These are phyloP conservation scores for Penicillium cataractarum DNA, from an alignment of 495 filamentous ascomycete genomes.

Conservation along the genomic window DNA sequence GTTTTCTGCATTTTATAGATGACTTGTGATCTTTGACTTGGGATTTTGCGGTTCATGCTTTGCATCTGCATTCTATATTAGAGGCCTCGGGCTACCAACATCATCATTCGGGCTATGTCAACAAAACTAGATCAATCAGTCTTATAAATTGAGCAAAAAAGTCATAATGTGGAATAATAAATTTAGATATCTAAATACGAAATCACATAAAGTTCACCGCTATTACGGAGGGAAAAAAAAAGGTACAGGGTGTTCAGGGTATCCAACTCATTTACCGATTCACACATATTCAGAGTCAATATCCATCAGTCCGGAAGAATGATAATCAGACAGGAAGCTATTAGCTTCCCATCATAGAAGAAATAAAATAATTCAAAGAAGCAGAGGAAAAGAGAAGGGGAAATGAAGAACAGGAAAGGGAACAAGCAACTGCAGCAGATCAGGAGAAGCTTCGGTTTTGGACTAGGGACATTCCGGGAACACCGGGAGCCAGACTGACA, in stretches of 20 bases:
- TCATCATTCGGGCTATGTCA: not conserved
- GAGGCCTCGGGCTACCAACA: not conserved
- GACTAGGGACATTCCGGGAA: not conserved
- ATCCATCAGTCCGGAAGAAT: constrained; percentile 9
- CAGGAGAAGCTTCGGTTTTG: not conserved
- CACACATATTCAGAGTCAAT: constrained; percentile 14
- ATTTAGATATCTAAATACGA: constrained; percentile 17
- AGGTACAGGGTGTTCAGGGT: constrained; percentile 20
- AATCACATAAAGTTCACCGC: constrained; percentile 7
- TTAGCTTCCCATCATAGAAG: not conserved
- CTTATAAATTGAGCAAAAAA: not conserved
- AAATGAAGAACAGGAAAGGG: not conserved
- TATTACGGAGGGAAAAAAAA: not conserved
- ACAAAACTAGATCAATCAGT: not conserved
- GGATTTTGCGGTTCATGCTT: not conserved
- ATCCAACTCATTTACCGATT: constrained; percentile 25
- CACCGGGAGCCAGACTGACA: not conserved
- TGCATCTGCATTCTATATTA: not conserved
- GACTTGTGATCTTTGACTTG: not conserved
- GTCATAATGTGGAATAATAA: constrained; percentile 1
- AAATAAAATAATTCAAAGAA: constrained; percentile 6
- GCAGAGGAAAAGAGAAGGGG: not conserved
- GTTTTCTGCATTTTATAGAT: not conserved
- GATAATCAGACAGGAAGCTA: constrained; percentile 9
- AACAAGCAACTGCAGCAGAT: not conserved